A percentile compares a stretch with the other conserved stretches of the same genome.
These are phyloP conservation scores for Rhodomyrtus tomentosa DNA, from an alignment of 345 rosid species.

Conservation along the genomic window DNA sequence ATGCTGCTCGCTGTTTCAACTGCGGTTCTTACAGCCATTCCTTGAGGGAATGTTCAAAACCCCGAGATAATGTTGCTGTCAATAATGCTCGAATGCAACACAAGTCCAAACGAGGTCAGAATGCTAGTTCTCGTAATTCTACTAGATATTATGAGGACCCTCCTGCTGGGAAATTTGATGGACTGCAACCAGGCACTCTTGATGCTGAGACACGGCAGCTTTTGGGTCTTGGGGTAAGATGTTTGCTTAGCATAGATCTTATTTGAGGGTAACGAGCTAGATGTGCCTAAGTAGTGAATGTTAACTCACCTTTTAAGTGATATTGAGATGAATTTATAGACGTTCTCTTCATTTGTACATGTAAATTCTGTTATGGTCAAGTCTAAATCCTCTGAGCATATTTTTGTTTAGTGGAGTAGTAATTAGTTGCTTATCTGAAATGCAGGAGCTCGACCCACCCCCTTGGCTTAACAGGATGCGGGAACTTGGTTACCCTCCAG, in stretches of 20 bases:
- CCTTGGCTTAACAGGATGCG: constrained; percentile 98
- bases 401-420: not conserved
- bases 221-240: constrained; percentile 75
- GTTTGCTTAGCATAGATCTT: not conserved
- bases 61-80: constrained; percentile 73
- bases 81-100: constrained; percentile 71
- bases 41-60: constrained; percentile 76
- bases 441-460: constrained; percentile 96
- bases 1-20: constrained; percentile 85
- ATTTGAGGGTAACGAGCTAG: not conserved
- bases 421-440: not conserved
- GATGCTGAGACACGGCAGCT: constrained; percentile 64
- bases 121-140: constrained; percentile 36
- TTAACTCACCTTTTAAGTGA: not conserved
- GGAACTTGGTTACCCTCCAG: constrained; percentile 94
- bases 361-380: not conserved
- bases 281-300: not conserved
- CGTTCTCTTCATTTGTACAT: not conserved
- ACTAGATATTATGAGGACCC: constrained; percentile 64
- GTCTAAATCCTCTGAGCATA: not conserved
- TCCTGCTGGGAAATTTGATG: constrained; percentile 71
- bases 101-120: constrained; percentile 57
- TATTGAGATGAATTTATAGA: not conserved
- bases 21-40: constrained; percentile 91
- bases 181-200: constrained; percentile 81